Conservation (phyloP, 1,284 basidiomycete species). For the Heterobasidion parviporum region DNA sequence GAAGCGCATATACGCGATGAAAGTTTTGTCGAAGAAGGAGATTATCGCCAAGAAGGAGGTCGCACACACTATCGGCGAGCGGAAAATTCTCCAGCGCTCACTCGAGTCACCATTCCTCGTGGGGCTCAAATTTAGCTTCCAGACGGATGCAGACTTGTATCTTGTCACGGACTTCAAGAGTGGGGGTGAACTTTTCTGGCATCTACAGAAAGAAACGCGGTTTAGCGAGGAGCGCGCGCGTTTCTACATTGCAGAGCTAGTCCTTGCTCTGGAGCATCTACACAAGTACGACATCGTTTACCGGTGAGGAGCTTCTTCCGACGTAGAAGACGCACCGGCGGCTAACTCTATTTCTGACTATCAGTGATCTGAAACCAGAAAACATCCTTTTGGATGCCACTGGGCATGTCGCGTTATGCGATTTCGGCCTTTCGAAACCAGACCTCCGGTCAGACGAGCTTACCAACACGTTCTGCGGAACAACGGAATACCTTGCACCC, state of each 20-base stretch:
- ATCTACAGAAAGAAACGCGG: constrained; percentile 89
- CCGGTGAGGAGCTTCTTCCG: constrained; percentile 42
- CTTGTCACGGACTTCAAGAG: constrained; percentile 99
- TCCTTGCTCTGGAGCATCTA: constrained; percentile 90
- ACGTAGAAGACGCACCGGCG: neutral
- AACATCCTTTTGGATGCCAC: constrained; percentile 97
- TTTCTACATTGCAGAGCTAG: constrained; percentile 94
- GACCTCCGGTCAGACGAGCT: constrained; percentile 91
- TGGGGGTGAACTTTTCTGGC: constrained; percentile 98
- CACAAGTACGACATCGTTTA: constrained; percentile 98
- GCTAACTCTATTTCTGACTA: neutral
- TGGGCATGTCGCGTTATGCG: constrained; percentile 93
- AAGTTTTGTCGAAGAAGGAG: constrained; percentile 97
- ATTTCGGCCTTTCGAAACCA: constrained; percentile 96
- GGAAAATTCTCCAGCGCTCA: constrained; percentile 95
- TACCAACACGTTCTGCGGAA: constrained; percentile 97
- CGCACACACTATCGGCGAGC: constrained; percentile 97
- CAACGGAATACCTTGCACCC: constrained; percentile 95
- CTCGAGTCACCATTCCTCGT: constrained; percentile 96
- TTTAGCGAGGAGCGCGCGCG: constrained; percentile 89
- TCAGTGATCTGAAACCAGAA: constrained; percentile 90
- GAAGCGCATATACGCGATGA: constrained; percentile 99
- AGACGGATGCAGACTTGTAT: constrained; percentile 93
- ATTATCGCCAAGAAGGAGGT: constrained; percentile 99
- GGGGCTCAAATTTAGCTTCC: constrained; percentile 97